These are phyloP conservation scores for Aspergillus kassunensis DNA, from an alignment of 495 filamentous ascomycete genomes.

Conservation along the genomic window DNA sequence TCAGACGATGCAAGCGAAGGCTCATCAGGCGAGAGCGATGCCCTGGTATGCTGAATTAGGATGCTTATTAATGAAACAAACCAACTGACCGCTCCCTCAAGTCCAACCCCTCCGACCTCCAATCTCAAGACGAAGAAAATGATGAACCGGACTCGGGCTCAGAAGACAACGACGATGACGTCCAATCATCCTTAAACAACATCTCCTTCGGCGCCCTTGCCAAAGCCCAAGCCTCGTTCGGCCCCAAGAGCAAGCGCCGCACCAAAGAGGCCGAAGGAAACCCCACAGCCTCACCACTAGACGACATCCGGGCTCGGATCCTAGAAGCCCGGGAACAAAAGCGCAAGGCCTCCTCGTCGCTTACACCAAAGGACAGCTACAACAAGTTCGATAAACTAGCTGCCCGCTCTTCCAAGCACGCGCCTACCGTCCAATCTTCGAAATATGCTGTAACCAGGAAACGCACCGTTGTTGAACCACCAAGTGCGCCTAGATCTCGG, in stretches of 20 bases:
- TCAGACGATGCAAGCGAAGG: conserved; percentile 15
- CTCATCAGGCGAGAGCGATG: conserved; percentile 15
- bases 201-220: conserved; percentile 86
- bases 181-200: conserved; percentile 38
- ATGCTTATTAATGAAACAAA: background rate
- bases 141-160: conserved; percentile 21
- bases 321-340: conserved; percentile 46
- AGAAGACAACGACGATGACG: conserved; percentile 32
- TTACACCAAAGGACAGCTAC: conserved; percentile 33
- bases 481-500: conserved; percentile 43
- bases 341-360: conserved; percentile 22
- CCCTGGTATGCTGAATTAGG: conserved; percentile 16
- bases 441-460: conserved; percentile 77
- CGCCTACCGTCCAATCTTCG: conserved; percentile 73
- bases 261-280: conserved; percentile 11
- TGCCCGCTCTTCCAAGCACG: conserved; percentile 76
- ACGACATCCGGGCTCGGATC: conserved; percentile 37
- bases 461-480: conserved; percentile 63
- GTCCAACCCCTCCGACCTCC: conserved; percentile 24
- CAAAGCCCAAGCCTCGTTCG: conserved; percentile 72
- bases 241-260: conserved; percentile 35
- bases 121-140: conserved; percentile 22
- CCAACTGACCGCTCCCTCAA: conserved; percentile 5
- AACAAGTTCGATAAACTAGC: conserved; percentile 17
- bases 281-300: conserved; percentile 24